Evolutionary conservation across 352 stramenopile species (phyloP).

Genomic region (Globisporangium nunn): DNA sequence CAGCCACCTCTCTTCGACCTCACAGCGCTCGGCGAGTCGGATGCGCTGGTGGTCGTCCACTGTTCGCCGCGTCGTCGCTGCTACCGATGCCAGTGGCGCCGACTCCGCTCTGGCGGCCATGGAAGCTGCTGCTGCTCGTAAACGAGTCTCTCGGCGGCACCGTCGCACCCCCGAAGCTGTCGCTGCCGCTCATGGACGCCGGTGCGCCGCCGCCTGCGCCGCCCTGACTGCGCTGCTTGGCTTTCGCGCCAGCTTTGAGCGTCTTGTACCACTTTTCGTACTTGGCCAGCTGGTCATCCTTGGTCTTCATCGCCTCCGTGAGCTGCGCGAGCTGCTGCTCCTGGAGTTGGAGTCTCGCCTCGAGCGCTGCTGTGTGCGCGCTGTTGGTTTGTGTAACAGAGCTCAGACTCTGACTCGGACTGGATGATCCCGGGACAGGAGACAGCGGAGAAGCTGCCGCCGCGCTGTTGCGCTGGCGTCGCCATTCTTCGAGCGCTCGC

Average conservation of each 20-base stretch:
- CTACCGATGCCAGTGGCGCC: constrained; percentile 30
- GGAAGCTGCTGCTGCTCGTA: constrained; percentile 63
- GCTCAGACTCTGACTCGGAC: not conserved
- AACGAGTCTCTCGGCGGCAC: constrained; percentile 40
- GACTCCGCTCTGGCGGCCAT: constrained; percentile 19
- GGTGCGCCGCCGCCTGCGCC: constrained; percentile 18
- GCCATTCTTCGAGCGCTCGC: constrained; percentile 83
- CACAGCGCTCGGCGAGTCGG: constrained; percentile 57
- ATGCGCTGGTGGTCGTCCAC: constrained; percentile 43
- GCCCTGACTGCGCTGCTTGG: constrained; percentile 68
- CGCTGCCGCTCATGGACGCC: constrained; percentile 24
- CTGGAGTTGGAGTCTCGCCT: constrained; percentile 36
- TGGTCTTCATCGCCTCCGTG: constrained; percentile 33
- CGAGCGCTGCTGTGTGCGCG: constrained; percentile 15
- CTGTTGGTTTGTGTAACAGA: not conserved
- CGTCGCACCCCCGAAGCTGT: constrained; percentile 8
- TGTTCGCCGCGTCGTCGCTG: constrained; percentile 13
- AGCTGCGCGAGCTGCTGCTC: constrained; percentile 56
- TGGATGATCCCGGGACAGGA: not conserved
- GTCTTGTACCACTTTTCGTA: constrained; percentile 87
- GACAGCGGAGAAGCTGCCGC: not conserved
- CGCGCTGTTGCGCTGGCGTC: constrained; percentile 42
- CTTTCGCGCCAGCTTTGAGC: constrained; percentile 74
- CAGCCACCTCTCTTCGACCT: not conserved
- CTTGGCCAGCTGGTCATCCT: constrained; percentile 71